A percentile compares a stretch with the other conserved stretches of the same genome.
Evolutionary conservation across 2,329 filamentous ascomycete species (phyloP).

Genomic region (Corinectria fuckeliana): DNA sequence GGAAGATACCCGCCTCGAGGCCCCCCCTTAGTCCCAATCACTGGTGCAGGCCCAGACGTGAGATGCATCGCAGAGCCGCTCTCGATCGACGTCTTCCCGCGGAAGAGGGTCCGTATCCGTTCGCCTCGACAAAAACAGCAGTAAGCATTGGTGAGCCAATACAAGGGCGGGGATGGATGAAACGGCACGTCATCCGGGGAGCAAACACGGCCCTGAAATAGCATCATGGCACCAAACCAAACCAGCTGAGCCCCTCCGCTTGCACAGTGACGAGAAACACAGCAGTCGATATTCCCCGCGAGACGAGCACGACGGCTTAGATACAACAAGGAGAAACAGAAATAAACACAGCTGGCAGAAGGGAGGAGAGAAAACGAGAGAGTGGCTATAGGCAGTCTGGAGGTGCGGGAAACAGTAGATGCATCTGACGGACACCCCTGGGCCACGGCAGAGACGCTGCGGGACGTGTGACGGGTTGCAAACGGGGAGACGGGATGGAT

Average conservation of each 20-base stretch:
- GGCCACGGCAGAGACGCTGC: conserved; percentile 35
- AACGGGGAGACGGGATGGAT: conserved; percentile 25
- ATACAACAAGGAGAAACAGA: neutral
- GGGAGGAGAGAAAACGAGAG: neutral
- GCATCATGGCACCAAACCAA: conserved; percentile 9
- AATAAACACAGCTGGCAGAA: neutral
- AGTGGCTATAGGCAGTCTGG: neutral
- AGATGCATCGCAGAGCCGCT: neutral
- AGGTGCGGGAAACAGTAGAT: neutral
- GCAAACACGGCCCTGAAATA: conserved; percentile 31
- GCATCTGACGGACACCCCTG: conserved; percentile 4
- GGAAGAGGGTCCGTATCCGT: neutral
- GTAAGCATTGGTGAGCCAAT: neutral
- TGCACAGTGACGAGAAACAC: conserved; percentile 12
- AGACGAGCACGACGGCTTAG: neutral
- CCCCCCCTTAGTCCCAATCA: no score
- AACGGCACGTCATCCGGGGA: conserved; percentile 14
- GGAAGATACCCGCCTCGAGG: conserved; percentile 26
- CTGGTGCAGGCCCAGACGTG: conserved; percentile 9
- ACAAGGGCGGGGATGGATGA: neutral
- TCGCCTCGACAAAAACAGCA: neutral
- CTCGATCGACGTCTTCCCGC: neutral
- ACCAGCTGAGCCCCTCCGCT: neutral
- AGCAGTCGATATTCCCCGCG: conserved; percentile 20
- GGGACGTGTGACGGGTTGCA: conserved; percentile 34